phyloP scores from a whole-genome alignment of 2,329 filamentous ascomycete species.

The Fusarium sp. region DNA sequence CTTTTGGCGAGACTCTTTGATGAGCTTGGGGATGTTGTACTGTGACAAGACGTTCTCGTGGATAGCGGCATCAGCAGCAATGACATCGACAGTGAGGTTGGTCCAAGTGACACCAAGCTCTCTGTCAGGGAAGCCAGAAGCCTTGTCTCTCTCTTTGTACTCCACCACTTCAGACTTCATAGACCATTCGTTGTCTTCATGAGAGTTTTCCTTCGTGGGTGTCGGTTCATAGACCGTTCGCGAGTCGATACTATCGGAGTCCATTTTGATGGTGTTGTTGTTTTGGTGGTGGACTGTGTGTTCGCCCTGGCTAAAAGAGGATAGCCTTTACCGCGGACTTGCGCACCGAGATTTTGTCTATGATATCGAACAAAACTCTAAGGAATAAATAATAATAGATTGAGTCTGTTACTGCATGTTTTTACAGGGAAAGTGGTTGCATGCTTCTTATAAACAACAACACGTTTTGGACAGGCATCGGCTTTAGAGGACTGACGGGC shows the following conservation, averaged over 20 bases:
- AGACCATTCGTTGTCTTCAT: conserved; percentile 51
- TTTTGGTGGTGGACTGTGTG: background rate
- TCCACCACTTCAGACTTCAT: conserved; percentile 59
- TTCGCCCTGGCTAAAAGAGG: background rate
- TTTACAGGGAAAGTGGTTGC: background rate
- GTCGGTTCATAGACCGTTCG: conserved; percentile 38
- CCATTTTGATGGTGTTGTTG: conserved; percentile 34
- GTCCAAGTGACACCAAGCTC: conserved; percentile 72
- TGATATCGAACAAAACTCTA: background rate
- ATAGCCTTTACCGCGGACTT: conserved; percentile 5
- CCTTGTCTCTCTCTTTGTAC: conserved; percentile 53
- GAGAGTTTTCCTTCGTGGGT: conserved; percentile 3
- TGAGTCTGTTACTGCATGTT: background rate
- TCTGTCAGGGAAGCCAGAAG: conserved; percentile 57
- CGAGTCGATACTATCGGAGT: conserved; percentile 40
- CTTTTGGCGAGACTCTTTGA: conserved; percentile 62
- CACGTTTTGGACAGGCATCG: background rate
- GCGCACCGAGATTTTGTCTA: background rate
- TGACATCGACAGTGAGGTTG: conserved; percentile 69
- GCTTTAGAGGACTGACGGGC: background rate
- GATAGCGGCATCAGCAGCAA: conserved; percentile 68
- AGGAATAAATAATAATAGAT: background rate
- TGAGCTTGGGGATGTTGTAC: conserved; percentile 63
- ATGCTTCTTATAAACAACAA: background rate
- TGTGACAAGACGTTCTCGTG: conserved; percentile 72